Evolutionary conservation across 192 early-diverging fungal genomes (phyloP).

Genomic region (Oehlia diaphana): DNA sequence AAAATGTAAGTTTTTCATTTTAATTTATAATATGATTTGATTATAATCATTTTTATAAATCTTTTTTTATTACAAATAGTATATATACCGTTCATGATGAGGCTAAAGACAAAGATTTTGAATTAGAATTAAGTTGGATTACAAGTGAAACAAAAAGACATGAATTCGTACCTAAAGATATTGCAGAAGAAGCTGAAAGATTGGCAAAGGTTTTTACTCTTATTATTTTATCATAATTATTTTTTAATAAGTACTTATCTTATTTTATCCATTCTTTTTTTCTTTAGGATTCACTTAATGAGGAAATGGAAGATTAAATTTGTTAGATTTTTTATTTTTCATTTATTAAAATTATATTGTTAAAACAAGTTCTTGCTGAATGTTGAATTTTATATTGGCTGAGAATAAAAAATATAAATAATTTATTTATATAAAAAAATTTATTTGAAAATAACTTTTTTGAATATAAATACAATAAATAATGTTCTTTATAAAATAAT

Average conservation of each 20-base stretch:
- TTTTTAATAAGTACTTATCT: not conserved
- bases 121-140: constrained; percentile 97
- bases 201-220: constrained; percentile 62
- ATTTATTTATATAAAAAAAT: no score
- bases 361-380: no score
- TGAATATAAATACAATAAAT: no score
- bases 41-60: not conserved
- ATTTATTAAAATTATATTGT: no score
- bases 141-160: constrained; percentile 78
- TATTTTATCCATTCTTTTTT: not conserved
- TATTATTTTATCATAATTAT: not conserved
- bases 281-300: constrained; percentile 48
- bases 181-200: constrained; percentile 82
- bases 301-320: constrained; percentile 51
- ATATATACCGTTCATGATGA: constrained; percentile 96
- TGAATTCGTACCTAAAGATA: constrained; percentile 82
- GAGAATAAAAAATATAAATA: no score
- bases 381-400: no score
- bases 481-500: no score
- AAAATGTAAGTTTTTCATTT: constrained; percentile 68
- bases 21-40: constrained; percentile 2
- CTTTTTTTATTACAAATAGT: constrained; percentile 39
- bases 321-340: no score
- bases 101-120: constrained; percentile 98
- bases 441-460: no score